Conservation (phyloP, 345 rosid species). For the Gossypium ekmanianum region DNA sequence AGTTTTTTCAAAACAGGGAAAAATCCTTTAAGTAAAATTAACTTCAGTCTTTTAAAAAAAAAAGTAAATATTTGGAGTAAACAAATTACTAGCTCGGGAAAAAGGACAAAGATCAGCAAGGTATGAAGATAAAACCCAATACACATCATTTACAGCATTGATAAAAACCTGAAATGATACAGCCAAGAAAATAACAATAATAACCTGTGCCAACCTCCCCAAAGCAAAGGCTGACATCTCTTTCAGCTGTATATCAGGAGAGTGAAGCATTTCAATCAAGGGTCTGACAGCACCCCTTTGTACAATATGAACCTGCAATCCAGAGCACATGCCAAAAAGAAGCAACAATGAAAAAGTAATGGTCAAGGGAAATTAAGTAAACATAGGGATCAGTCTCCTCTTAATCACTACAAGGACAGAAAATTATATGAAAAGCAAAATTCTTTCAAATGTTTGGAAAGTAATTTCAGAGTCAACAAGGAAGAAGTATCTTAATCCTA, state of each 20-base stretch:
- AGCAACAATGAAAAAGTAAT: slow-evolving; percentile 10
- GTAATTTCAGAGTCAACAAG: not conserved
- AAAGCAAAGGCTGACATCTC: slow-evolving; percentile 99
- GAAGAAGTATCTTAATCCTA: slow-evolving; percentile 1
- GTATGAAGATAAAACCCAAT: not conserved
- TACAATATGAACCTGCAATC: slow-evolving; percentile 88
- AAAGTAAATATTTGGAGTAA: not conserved
- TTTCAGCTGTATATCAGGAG: slow-evolving; percentile 75
- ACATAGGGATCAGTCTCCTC: not conserved
- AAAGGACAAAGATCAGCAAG: not conserved
- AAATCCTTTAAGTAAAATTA: not conserved
- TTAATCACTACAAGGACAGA: not conserved
- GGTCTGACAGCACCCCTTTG: slow-evolving; percentile 97
- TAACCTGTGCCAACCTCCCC: slow-evolving; percentile 98
- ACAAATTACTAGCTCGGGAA: not conserved
- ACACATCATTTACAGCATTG: not conserved
- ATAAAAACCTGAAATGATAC: not conserved
- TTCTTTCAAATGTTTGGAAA: not conserved
- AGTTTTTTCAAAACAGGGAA: not conserved
- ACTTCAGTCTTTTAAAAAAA: not conserved
- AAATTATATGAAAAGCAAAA: not conserved
- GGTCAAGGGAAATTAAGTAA: not conserved
- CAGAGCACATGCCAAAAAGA: not conserved
- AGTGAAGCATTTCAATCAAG: slow-evolving; percentile 90
- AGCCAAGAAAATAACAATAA: slow-evolving; percentile 13